Conservation (phyloP, 2,329 filamentous ascomycete genomes). For the Cadophora sp. region DNA sequence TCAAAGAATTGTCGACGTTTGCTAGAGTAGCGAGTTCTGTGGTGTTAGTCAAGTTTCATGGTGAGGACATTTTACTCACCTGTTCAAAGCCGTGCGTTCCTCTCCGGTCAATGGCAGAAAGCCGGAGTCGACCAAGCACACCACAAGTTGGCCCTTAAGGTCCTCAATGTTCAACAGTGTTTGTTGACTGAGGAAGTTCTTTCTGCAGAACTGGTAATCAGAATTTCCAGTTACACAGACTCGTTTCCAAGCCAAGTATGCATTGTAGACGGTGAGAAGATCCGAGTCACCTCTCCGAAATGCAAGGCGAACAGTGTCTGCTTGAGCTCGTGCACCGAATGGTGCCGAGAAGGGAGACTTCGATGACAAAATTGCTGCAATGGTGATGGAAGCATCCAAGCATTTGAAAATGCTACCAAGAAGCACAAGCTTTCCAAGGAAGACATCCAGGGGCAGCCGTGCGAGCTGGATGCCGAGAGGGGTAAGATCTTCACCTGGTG, state of each 20-base stretch:
- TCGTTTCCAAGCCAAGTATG: constrained; percentile 87
- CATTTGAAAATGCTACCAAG: constrained; percentile 88
- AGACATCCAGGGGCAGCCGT: constrained; percentile 89
- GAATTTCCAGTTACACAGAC: constrained; percentile 74
- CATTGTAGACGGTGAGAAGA: constrained; percentile 90
- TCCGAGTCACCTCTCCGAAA: constrained; percentile 92
- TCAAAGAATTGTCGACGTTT: constrained; percentile 77
- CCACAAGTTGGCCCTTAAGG: constrained; percentile 88
- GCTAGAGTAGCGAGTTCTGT: constrained; percentile 64
- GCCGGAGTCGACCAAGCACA: constrained; percentile 84
- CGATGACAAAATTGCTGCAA: constrained; percentile 90
- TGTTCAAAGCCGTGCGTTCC: constrained; percentile 73
- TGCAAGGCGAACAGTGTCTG: constrained; percentile 76
- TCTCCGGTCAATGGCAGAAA: constrained; percentile 77
- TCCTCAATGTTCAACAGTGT: constrained; percentile 93
- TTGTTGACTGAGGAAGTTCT: constrained; percentile 91
- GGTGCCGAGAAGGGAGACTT: constrained; percentile 93
- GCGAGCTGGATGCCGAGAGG: constrained; percentile 86
- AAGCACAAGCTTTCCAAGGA: constrained; percentile 91
- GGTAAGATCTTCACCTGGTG: constrained; percentile 81
- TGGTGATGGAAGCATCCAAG: constrained; percentile 88
- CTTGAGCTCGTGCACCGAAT: constrained; percentile 82
- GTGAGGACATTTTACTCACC: constrained; percentile 48
- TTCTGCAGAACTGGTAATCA: constrained; percentile 90
- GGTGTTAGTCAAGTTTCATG: constrained; percentile 20